These are phyloP conservation scores for Serendipita indica DNA, from an alignment of 768 basidiomycete genomes.

Conservation along the genomic window DNA sequence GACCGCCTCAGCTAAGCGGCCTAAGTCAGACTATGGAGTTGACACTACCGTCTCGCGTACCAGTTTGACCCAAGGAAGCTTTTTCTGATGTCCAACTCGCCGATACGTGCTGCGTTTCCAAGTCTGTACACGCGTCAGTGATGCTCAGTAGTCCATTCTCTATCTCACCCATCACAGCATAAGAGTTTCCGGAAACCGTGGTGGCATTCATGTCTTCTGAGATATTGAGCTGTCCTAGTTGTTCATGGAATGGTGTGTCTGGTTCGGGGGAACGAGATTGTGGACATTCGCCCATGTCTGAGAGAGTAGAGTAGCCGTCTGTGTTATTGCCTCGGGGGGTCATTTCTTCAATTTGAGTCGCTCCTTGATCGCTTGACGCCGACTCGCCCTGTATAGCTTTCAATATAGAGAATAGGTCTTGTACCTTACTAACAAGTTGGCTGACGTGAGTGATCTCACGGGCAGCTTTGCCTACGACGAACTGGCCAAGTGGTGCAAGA, in stretches of 20 bases:
- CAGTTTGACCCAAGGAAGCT: too few relatives aligned
- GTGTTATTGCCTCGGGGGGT: not conserved
- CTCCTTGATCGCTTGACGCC: not conserved
- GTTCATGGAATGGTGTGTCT: too few relatives aligned
- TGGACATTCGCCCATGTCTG: too few relatives aligned
- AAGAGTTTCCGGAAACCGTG: too few relatives aligned
- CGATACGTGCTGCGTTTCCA: conserved; percentile 22
- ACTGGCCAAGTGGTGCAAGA: not conserved
- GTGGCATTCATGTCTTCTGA: too few relatives aligned
- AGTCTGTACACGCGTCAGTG: conserved; percentile 18
- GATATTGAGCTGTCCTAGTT: too few relatives aligned
- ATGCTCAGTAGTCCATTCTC: too few relatives aligned
- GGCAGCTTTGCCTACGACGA: not conserved
- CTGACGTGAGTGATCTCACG: not conserved
- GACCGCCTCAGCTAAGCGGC: conserved; percentile 22
- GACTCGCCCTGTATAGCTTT: not conserved
- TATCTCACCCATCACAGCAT: too few relatives aligned
- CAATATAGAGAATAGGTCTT: not conserved
- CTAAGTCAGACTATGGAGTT: too few relatives aligned
- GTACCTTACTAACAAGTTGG: not conserved
- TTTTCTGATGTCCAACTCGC: not conserved
- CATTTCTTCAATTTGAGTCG: not conserved
- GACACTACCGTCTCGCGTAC: too few relatives aligned
- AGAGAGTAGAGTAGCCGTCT: too few relatives aligned
- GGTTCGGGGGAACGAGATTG: too few relatives aligned